Evolutionary conservation across 495 filamentous ascomycete species (phyloP), one percentile per base, ranked within the genome.

Genomic region (Chaetomidium leptoderma): DNA sequence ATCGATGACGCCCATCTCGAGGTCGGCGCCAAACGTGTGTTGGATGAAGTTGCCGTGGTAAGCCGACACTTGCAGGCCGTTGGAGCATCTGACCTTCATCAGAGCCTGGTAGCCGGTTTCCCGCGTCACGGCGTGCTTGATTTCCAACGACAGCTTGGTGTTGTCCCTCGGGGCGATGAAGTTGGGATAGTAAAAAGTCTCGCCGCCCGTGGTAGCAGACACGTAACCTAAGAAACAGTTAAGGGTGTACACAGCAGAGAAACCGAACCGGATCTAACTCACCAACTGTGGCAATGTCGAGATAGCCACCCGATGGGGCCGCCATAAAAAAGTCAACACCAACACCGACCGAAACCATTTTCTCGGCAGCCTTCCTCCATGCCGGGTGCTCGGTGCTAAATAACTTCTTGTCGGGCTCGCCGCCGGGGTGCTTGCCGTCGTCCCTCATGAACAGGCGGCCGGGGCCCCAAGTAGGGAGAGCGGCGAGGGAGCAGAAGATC

Each of bases 1-100:
- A 69, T 97, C 95, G 59, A 97, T 83, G 43, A 87, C 81, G 13
- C 92, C 95, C 63, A 99, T 89, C 69, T 99, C 93, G 21, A 99
- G 83, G 72, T 99, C 93, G 14, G 93, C 92, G 7, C 90, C 90
- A 60, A 96, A 92, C 5, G 89, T 89, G 74, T 96, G 90, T 63
- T 99, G 93, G 46, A 91, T 79, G 64, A 97, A 97, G 74, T 97
- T 97, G 55, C 93, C 93, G 62, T 95, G 89, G 67, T 97, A 99
- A 29, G 84, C 83, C 19, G 90, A 86, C 16, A 99, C 89, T 72
- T 99, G 93, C 29, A 99, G 81, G 16, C 93, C 93, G 66, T 95
- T 97, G 8, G 91, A 96, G 73, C 93, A 99, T 43, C 93, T 87
- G 51, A 97, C 93, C 78, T 99, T 99, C 91, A 99, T 93, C 63